Conservation (phyloP, 2,329 filamentous ascomycete genomes). For the Trichoderma sp. region DNA sequence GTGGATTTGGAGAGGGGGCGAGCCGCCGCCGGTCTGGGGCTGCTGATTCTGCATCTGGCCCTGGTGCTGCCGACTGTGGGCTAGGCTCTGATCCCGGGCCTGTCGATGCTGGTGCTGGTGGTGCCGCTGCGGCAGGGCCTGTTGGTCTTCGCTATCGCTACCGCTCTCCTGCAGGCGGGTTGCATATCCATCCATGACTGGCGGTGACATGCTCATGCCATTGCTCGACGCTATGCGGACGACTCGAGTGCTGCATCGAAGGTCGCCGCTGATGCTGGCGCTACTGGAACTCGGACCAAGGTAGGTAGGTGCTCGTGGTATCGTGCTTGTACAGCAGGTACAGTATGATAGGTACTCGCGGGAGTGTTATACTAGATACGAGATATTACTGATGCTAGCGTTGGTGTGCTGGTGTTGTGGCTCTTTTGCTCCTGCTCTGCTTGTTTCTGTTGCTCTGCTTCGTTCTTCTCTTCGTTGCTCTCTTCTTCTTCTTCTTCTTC, state of each 20-base stretch:
- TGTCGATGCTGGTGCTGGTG: conserved; percentile 32
- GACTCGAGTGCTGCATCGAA: conserved; percentile 39
- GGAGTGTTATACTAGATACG: neutral
- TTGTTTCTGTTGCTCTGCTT: neutral
- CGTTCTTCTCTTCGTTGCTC: neutral
- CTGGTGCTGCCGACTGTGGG: conserved; percentile 26
- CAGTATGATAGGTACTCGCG: neutral
- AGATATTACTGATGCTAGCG: neutral
- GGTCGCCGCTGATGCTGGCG: conserved; percentile 1
- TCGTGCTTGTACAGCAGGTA: neutral
- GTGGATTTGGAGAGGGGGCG: conserved; percentile 34
- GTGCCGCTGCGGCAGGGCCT: conserved; percentile 38
- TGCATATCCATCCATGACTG: conserved; percentile 47
- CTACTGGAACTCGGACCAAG: neutral
- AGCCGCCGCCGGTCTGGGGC: conserved; percentile 17
- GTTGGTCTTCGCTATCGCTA: conserved; percentile 39
- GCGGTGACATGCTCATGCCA: conserved; percentile 49
- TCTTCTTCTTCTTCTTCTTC: neutral
- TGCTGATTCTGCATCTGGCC: conserved; percentile 22
- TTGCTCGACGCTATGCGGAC: conserved; percentile 44
- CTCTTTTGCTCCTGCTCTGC: neutral
- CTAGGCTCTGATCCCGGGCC: conserved; percentile 31
- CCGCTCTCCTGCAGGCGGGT: conserved; percentile 41
- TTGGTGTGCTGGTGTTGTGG: neutral
- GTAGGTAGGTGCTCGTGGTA: neutral